phyloP scores from a whole-genome alignment of 345 rosid genomes.

The Melastoma malabathricum region DNA sequence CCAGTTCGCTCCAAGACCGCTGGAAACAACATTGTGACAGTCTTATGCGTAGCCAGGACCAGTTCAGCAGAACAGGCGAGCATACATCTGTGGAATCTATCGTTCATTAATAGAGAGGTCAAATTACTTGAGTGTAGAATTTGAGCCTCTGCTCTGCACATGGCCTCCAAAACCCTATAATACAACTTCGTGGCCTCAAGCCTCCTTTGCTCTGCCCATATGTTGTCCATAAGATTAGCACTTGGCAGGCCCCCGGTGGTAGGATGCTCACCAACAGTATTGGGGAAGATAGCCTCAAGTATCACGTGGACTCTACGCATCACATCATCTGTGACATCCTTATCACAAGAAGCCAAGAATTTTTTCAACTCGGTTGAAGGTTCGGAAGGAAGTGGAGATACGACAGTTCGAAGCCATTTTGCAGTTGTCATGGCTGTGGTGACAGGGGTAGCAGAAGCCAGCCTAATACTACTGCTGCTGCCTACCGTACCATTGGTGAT shows the following conservation, averaged over 20 bases:
- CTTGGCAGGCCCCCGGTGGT: constrained; percentile 50
- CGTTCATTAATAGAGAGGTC: constrained; percentile 80
- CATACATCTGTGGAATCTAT: constrained; percentile 97
- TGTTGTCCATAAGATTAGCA: constrained; percentile 74
- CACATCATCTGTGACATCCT: constrained; percentile 69
- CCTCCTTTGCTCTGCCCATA: constrained; percentile 94
- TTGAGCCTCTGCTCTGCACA: constrained; percentile 91
- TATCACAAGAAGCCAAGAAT: constrained; percentile 68
- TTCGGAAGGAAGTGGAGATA: constrained; percentile 68
- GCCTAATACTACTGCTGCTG: constrained; percentile 23
- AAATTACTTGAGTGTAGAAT: constrained; percentile 65
- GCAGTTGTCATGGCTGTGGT: constrained; percentile 95
- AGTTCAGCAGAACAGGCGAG: constrained; percentile 94
- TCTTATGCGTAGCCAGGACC: constrained; percentile 89
- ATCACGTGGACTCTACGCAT: constrained; percentile 71
- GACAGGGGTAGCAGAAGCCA: constrained; percentile 69
- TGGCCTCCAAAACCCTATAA: constrained; percentile 87
- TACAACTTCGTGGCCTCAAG: constrained; percentile 74
- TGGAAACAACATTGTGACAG: constrained; percentile 88
- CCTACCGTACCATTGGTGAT: constrained; percentile 42
- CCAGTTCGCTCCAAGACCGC: constrained; percentile 95
- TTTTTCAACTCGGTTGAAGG: constrained; percentile 62
- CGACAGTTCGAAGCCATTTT: constrained; percentile 80
- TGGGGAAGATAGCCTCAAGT: constrained; percentile 86
- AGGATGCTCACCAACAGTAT: constrained; percentile 52